Conservation (phyloP, 495 filamentous ascomycete genomes). For the Alectoria sarmentosa region DNA sequence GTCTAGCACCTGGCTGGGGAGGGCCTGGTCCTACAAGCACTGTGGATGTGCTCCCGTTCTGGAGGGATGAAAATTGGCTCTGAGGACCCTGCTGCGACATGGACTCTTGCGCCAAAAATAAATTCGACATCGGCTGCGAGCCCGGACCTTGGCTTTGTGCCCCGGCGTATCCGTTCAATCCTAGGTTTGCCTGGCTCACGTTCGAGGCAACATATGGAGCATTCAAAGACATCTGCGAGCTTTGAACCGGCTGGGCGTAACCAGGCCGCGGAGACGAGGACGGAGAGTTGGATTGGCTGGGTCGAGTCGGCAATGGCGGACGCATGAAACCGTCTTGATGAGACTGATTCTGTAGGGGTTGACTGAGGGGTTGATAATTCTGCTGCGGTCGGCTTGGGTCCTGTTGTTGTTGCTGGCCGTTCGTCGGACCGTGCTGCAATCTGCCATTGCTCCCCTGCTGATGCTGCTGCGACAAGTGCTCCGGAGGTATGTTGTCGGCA, state of each 20-base stretch:
- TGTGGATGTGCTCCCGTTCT: background rate
- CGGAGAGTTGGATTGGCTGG: background rate
- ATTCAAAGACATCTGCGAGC: background rate
- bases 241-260: conserved; percentile 8
- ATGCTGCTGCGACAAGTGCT: conserved; percentile 7
- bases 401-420: conserved; percentile 4
- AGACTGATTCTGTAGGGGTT: background rate
- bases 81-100: background rate
- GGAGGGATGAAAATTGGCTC: background rate
- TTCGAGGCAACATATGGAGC: conserved; percentile 11
- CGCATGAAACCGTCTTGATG: background rate
- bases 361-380: background rate
- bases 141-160: background rate
- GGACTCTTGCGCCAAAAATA: background rate
- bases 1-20: conserved; percentile 1
- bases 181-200: background rate
- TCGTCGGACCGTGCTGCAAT: background rate
- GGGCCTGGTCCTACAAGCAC: background rate
- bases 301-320: background rate
- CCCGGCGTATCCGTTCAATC: background rate
- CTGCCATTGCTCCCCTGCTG: background rate
- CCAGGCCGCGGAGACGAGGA: conserved; percentile 4
- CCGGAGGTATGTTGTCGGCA: conserved; percentile 13
- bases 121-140: background rate
- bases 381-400: conserved; percentile 4